Evolutionary conservation across 768 basidiomycete genomes (phyloP), one percentile per base, ranked within the genome.

Genomic region (Russula ochroleuca): DNA sequence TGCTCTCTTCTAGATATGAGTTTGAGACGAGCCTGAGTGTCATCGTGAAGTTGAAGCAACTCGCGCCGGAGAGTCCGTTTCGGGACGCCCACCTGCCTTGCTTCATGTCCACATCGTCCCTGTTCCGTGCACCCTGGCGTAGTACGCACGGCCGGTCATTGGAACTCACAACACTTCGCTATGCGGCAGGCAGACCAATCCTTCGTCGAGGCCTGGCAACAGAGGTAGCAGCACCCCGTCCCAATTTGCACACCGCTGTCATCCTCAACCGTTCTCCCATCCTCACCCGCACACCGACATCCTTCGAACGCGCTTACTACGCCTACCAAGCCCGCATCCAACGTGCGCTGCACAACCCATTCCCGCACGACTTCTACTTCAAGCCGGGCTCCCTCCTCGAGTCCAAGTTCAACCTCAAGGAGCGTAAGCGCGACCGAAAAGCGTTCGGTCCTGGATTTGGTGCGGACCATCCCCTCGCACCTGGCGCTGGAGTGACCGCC

Each of bases 331-430:
- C 83, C 10, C 86, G 91, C 48, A 83, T 98, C 71, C 83, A 86
- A 70, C 87, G 91, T 68, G 88, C 94, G 3, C 77, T 98, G 53
- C 88, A 88, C 72, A 92, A 92, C 69, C 94, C 94, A 0, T 87
- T 93, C 73, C 91, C 94, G 19, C 79, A 84, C 62, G 87, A 94
- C 52, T 93, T 96, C 75, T 98, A 95, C 78, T 96, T 96, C 81
- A 94, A 94, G 75, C 86, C 86, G 55, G 94, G 94, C 10, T 90
- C 94, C 0, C 79, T 91, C 17, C 82, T 94, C 35, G 88, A 94
- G 73, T 84, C 85, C 15, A 83, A 89, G 43, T 96, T 93, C 75
- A 85, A 80, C 53, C 74, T 84, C 55, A 88, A 94, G 71, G 88
- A 94, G 70, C 81, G 83, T 51, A 77, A 80, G 63, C 82, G 90